Conservation (phyloP, 108 stramenopile genomes). For the Cylindrotheca fusiformis region DNA sequence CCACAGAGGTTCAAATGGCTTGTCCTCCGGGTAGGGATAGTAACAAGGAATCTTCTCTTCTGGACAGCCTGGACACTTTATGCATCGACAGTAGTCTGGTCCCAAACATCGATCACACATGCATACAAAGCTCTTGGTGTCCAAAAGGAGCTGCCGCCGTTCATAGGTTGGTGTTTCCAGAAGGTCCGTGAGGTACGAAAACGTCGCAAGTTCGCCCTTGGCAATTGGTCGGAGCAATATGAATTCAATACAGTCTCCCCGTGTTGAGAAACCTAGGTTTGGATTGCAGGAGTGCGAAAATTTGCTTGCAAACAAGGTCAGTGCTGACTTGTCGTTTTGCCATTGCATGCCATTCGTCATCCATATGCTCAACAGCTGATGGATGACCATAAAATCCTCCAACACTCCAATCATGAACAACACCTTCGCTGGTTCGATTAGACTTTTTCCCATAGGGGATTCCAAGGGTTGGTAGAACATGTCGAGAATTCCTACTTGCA, state of each 20-base stretch:
- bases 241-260: constrained; percentile 14
- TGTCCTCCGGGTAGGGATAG: constrained; percentile 10
- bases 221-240: constrained; percentile 5
- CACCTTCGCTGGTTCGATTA: constrained; percentile 22
- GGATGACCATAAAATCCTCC: constrained; percentile 18
- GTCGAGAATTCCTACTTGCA: constrained; percentile 25
- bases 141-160: constrained; percentile 14
- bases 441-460: constrained; percentile 12
- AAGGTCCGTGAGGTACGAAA: constrained; percentile 23
- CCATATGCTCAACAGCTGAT: constrained; percentile 19
- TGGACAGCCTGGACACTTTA: constrained; percentile 20
- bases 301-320: constrained; percentile 21
- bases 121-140: constrained; percentile 25
- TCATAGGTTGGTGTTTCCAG: constrained; percentile 28
- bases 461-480: constrained; percentile 29
- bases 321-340: constrained; percentile 7
- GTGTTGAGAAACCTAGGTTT: constrained; percentile 15
- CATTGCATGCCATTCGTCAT: constrained; percentile 29
- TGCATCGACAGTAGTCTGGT: constrained; percentile 20
- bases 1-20: constrained; percentile 11
- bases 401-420: constrained; percentile 20
- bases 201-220: constrained; percentile 13
- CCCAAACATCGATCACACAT: constrained; percentile 19
- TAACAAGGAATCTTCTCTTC: constrained; percentile 5
- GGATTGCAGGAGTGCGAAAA: constrained; percentile 25